Evolutionary conservation across 495 filamentous ascomycete genomes (phyloP).

Genomic region (Penicillium alfredii): DNA sequence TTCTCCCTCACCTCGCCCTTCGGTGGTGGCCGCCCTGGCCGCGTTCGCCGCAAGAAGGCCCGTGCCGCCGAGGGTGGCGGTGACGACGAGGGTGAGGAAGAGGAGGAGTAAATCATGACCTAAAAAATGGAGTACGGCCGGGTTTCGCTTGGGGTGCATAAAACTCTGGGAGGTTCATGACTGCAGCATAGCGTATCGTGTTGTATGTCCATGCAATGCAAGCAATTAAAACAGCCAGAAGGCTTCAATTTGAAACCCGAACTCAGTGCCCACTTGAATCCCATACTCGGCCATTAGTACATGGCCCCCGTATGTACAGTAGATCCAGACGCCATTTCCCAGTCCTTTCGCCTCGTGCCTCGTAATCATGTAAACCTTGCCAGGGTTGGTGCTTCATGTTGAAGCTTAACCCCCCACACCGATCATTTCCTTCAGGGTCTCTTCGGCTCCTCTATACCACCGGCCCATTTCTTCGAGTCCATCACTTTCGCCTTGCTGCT

Average conservation of each 20-base stretch:
- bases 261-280: conserved; percentile 6
- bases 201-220: conserved; percentile 40
- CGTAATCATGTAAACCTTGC: conserved; percentile 11
- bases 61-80: conserved; percentile 88
- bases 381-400: not conserved
- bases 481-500: conserved; percentile 67
- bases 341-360: conserved; percentile 19
- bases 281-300: conserved; percentile 1
- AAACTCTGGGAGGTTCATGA: conserved; percentile 35
- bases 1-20: conserved; percentile 96
- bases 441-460: conserved; percentile 73
- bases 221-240: conserved; percentile 30
- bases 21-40: conserved; percentile 92
- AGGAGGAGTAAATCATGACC: conserved; percentile 61
- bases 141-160: conserved; percentile 40
- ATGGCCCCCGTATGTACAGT: conserved; percentile 16
- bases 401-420: conserved; percentile 34
- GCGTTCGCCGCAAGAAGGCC: conserved; percentile 98
- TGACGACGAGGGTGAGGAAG: conserved; percentile 80
- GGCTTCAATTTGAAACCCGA: conserved; percentile 35
- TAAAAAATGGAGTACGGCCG: conserved; percentile 35
- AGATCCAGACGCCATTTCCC: conserved; percentile 22
- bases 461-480: conserved; percentile 76
- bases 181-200: conserved; percentile 41
- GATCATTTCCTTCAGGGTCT: conserved; percentile 60